Percentiles rank a stretch among this genome's conserved stretches.
phyloP scores from a whole-genome alignment of 495 filamentous ascomycete genomes.

The Hypoxylon lenormandii region DNA sequence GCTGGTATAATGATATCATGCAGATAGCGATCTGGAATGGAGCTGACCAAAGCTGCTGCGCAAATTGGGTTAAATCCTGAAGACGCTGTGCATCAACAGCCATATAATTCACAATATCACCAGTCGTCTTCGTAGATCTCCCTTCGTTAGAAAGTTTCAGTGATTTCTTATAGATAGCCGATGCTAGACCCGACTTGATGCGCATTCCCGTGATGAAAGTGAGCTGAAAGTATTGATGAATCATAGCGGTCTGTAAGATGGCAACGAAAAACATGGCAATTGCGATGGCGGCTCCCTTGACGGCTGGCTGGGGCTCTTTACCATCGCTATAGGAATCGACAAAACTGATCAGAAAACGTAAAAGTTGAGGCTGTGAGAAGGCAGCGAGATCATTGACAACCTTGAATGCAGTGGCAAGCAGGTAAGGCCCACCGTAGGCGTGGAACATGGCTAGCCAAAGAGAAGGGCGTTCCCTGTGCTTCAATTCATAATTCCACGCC shows the following conservation, averaged over 20 bases:
- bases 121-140: slow-evolving; percentile 87
- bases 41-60: slow-evolving; percentile 93
- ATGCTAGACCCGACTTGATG: slow-evolving; percentile 88
- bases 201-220: slow-evolving; percentile 96
- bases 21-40: slow-evolving; percentile 96
- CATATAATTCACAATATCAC: slow-evolving; percentile 99
- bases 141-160: slow-evolving; percentile 93
- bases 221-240: slow-evolving; percentile 95
- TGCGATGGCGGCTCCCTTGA: slow-evolving; percentile 87
- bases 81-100: slow-evolving; percentile 95
- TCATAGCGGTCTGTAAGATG: slow-evolving; percentile 77
- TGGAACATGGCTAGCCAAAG: slow-evolving; percentile 93
- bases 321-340: slow-evolving; percentile 78
- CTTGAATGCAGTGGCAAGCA: slow-evolving; percentile 84
- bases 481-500: slow-evolving; percentile 82
- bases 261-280: slow-evolving; percentile 92
- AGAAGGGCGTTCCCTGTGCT: slow-evolving; percentile 75
- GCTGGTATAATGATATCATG: slow-evolving; percentile 93
- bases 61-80: slow-evolving; percentile 94
- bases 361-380: slow-evolving; percentile 91
- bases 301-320: slow-evolving; percentile 75
- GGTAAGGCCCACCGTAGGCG: slow-evolving; percentile 85
- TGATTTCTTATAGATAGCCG: slow-evolving; percentile 91
- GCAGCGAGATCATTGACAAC: slow-evolving; percentile 81
- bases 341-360: slow-evolving; percentile 86